Base-by-base conservation (phyloP, 2,329 filamentous ascomycete genomes). In the Dothistroma pini region DNA sequence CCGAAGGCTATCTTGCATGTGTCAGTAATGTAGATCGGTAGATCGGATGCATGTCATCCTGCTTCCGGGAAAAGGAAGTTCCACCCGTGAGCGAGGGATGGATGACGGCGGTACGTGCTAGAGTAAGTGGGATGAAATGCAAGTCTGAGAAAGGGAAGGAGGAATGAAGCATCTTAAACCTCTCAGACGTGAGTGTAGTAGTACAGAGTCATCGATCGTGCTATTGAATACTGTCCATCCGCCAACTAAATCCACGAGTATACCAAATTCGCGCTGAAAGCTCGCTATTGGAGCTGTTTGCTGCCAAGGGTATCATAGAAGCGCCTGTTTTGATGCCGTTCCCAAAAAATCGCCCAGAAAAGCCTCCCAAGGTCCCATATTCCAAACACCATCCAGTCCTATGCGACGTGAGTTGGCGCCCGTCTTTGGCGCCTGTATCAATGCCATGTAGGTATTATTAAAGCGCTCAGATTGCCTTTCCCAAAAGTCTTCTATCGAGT, bases 301-400 rank as follows among this genome's bases (percentile, higher is more conserved):
- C 61, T 62, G 53, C 54, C 59, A 58, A 64, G 63, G 63, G 66
- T 66, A 68, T 68, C 66, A 68, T 68, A 63, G 60, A 64, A 29
- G 65, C 66, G 63, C 66, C 66, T 66, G 62, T 63, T 66, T 64
- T 64, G 58, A 66, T 66, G 63, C 66, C 63, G 55, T 32, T 32
- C 51, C 47, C n/a, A n/a, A 51, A 58, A 53, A 38, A 29, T 63
- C 61, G 59, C 63, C 63, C 58, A 63, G 50, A 63, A 6, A 59
- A 63, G 54, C 61, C 65, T 59, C 58, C 58, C 58, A 52, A 47
- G 21, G 6, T 32, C 38, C 57, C 16, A 38, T 19, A 35, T 54
- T 48, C 51, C 52, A 47, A 56, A 38, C 38, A 44, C 25, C 31
- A 8, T 52, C 25, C 38, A 49, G 48, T 44, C 50, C 14, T 49